These are phyloP conservation scores for Pythium diclinum DNA, from an alignment of 352 stramenopile genomes.

Conservation along the genomic window DNA sequence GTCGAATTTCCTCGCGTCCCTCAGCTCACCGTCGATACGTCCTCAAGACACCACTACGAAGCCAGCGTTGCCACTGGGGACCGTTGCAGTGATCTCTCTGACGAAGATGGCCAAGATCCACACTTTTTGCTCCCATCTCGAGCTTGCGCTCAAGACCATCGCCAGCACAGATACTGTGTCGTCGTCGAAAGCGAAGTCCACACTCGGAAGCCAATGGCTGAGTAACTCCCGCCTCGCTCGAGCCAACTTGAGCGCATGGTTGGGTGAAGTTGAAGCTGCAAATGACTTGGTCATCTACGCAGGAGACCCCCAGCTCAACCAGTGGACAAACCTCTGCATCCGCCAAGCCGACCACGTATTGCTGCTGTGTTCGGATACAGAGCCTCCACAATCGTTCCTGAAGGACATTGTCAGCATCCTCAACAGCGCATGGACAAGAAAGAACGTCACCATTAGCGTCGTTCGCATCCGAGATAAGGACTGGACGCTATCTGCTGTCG, in stretches of 20 bases:
- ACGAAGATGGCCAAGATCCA: constrained; percentile 73
- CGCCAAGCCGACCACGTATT: constrained; percentile 84
- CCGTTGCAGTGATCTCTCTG: constrained; percentile 72
- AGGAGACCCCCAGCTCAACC: constrained; percentile 61
- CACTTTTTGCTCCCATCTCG: constrained; percentile 71
- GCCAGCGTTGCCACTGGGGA: constrained; percentile 52
- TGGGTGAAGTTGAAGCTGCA: constrained; percentile 76
- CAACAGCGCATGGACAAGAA: constrained; percentile 61
- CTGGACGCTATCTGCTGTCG: constrained; percentile 63
- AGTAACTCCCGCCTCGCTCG: constrained; percentile 59
- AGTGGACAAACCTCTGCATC: constrained; percentile 83
- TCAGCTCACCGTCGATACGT: constrained; percentile 34
- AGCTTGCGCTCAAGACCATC: constrained; percentile 59
- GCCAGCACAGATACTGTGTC: constrained; percentile 67
- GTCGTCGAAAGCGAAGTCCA: constrained; percentile 57
- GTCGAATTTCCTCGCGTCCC: constrained; percentile 53
- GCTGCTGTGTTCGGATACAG: constrained; percentile 70
- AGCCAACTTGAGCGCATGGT: constrained; percentile 73
- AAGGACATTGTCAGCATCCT: constrained; percentile 73
- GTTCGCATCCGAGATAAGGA: constrained; percentile 74
- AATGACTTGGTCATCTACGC: constrained; percentile 83
- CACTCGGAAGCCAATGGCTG: constrained; percentile 69
- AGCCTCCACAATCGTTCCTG: constrained; percentile 62
- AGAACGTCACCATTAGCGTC: constrained; percentile 73
- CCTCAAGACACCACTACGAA: constrained; percentile 25